A percentile compares a stretch with the other conserved stretches of the same genome.
Evolutionary conservation across 2,329 filamentous ascomycete species (phyloP).

Genomic region (Pseudogymnoascus destructans): DNA sequence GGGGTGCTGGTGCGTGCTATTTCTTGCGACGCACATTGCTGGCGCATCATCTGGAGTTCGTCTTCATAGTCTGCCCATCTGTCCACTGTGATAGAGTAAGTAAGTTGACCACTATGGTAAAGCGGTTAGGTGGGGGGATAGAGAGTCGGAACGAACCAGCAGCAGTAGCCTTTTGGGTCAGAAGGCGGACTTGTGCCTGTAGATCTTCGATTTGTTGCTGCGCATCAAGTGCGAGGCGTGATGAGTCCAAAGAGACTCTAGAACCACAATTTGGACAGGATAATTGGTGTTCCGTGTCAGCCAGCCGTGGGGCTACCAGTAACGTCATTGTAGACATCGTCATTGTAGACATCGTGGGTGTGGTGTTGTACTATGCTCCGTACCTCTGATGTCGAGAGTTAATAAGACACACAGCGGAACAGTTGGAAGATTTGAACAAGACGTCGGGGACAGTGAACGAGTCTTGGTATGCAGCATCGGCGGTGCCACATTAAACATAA

Average conservation of each 20-base stretch:
- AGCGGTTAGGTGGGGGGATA: background rate
- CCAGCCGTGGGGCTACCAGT: slow-evolving; percentile 19
- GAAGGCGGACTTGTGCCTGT: slow-evolving; percentile 53
- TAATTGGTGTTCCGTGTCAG: slow-evolving; percentile 10
- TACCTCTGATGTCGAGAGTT: background rate
- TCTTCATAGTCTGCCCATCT: slow-evolving; percentile 71
- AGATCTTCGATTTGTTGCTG: slow-evolving; percentile 54
- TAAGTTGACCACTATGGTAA: slow-evolving; percentile 9
- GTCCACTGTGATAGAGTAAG: slow-evolving; percentile 34
- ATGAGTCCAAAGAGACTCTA: slow-evolving; percentile 14
- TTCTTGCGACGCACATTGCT: slow-evolving; percentile 28
- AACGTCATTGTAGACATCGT: slow-evolving; percentile 24
- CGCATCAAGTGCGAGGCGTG: slow-evolving; percentile 24
- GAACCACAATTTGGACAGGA: slow-evolving; percentile 25
- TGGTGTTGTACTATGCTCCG: background rate
- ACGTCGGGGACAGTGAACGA: background rate
- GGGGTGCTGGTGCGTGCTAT: slow-evolving; percentile 27
- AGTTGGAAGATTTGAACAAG: background rate
- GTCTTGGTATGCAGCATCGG: background rate
- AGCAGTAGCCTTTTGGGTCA: slow-evolving; percentile 59
- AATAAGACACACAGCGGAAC: background rate
- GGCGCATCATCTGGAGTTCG: slow-evolving; percentile 50
- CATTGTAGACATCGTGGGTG: slow-evolving; percentile 21
- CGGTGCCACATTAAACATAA: slow-evolving; percentile 1
- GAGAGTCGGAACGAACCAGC: slow-evolving; percentile 32